Conservation (phyloP, 2,329 filamentous ascomycete species). For the Dactylellina drechsleri region DNA sequence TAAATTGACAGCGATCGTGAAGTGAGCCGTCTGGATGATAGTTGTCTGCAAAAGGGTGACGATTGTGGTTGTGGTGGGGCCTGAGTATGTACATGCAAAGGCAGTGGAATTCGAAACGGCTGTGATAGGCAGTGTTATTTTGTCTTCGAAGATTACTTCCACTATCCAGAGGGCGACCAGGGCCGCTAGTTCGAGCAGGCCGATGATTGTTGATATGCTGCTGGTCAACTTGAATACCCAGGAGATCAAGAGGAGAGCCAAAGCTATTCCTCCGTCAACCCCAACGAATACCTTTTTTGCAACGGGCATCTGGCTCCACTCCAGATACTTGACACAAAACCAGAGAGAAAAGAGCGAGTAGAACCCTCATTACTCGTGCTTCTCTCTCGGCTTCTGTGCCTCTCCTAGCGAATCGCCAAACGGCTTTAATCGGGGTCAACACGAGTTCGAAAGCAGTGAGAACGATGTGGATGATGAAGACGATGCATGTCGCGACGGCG, state of each 20-base stretch:
- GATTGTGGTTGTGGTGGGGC: slow-evolving; percentile 1
- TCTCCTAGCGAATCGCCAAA: not conserved
- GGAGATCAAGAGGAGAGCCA: not conserved
- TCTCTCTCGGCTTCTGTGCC: not conserved
- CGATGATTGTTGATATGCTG: not conserved
- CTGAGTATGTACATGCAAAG: not conserved
- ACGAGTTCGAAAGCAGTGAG: not conserved
- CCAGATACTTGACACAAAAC: not conserved
- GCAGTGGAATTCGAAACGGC: not conserved
- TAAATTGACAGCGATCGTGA: not conserved
- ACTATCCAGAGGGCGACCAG: not conserved
- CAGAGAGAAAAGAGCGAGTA: not conserved
- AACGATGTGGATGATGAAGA: too few relatives aligned
- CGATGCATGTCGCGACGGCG: not conserved
- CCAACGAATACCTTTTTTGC: not conserved
- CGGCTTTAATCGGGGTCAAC: not conserved
- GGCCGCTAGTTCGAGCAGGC: not conserved
- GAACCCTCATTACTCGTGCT: not conserved
- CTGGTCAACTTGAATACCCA: not conserved
- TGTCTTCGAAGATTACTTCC: not conserved
- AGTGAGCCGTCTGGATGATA: not conserved
- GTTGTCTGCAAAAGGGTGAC: not conserved
- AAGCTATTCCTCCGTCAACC: slow-evolving; percentile 1
- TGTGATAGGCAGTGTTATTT: not conserved
- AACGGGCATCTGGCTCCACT: not conserved